Percentiles rank a stretch among this genome's conserved stretches.
phyloP scores from a whole-genome alignment of 1,139 yeast genomes.

The Ashbya aceris region DNA sequence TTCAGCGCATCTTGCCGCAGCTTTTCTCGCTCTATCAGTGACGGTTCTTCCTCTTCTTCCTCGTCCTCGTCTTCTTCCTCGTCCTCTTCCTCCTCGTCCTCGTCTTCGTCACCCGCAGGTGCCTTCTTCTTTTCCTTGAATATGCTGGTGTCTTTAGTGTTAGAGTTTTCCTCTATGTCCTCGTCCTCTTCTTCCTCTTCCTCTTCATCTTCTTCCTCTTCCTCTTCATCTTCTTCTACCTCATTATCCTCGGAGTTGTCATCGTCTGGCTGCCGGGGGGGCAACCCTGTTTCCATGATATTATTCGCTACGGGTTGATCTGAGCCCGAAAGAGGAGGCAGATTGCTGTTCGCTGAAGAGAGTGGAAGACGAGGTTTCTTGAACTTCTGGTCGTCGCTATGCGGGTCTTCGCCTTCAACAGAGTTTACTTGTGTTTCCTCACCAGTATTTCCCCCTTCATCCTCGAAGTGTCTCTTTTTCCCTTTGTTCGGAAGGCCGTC shows the following conservation, averaged over 20 bases:
- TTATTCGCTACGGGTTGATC: not conserved
- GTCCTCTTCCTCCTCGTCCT: conserved; percentile 9
- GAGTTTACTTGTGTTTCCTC: not conserved
- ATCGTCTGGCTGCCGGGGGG: conserved; percentile 2
- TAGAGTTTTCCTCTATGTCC: conserved; percentile 11
- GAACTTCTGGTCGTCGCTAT: conserved; percentile 3
- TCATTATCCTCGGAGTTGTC: conserved; percentile 10
- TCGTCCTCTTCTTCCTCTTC: conserved; percentile 13
- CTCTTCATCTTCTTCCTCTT: conserved; percentile 11
- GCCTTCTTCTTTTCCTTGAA: conserved; percentile 16
- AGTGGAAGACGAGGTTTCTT: conserved; percentile 7
- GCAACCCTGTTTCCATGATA: not conserved
- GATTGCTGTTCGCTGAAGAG: not conserved
- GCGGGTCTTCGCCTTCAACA: not conserved
- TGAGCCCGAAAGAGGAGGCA: not conserved
- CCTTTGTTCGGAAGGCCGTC: not conserved
- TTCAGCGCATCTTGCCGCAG: conserved; percentile 40
- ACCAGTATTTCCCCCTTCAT: not conserved
- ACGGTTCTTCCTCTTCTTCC: conserved; percentile 19
- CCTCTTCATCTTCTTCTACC: conserved; percentile 10
- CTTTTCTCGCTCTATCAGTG: conserved; percentile 31
- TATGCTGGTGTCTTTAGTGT: conserved; percentile 6
- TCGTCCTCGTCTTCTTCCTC: conserved; percentile 9
- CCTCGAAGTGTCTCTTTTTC: not conserved
- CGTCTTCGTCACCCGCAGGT: conserved; percentile 8